Evolutionary conservation across 2,329 filamentous ascomycete species (phyloP).

Genomic region (Cladophialophora immunda): DNA sequence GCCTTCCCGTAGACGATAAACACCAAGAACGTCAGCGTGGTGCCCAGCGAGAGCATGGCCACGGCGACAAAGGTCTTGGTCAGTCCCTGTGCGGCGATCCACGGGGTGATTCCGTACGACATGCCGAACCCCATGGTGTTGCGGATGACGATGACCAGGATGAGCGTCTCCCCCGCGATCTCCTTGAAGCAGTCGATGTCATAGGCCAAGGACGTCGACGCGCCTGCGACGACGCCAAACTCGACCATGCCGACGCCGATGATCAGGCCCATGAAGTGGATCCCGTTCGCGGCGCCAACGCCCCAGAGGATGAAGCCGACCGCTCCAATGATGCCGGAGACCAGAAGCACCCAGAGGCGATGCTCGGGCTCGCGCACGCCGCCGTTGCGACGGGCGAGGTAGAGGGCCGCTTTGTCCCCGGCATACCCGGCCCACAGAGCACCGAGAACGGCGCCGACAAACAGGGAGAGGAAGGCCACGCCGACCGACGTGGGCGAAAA

Average conservation of each 20-base stretch:
- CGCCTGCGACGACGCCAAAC: constrained; percentile 50
- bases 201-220: constrained; percentile 56
- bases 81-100: constrained; percentile 16
- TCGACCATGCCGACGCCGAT: constrained; percentile 47
- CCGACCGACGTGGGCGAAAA: constrained; percentile 43
- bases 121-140: constrained; percentile 49
- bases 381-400: constrained; percentile 35
- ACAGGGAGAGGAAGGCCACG: constrained; percentile 41
- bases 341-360: constrained; percentile 39
- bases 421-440: constrained; percentile 36
- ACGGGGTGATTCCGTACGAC: constrained; percentile 30
- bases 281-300: constrained; percentile 57
- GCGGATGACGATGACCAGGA: constrained; percentile 59
- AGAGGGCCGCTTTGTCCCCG: constrained; percentile 40
- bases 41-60: constrained; percentile 23
- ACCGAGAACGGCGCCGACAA: constrained; percentile 37
- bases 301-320: constrained; percentile 60
- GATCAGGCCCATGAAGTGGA: constrained; percentile 60
- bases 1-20: constrained; percentile 27
- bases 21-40: constrained; percentile 26
- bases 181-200: constrained; percentile 60
- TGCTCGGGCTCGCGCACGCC: constrained; percentile 43
- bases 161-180: constrained; percentile 59
- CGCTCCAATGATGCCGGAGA: constrained; percentile 53
- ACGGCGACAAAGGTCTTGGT: constrained; percentile 21